Conservation (phyloP, 306 rosid species). For the Dicorynia guianensis region DNA sequence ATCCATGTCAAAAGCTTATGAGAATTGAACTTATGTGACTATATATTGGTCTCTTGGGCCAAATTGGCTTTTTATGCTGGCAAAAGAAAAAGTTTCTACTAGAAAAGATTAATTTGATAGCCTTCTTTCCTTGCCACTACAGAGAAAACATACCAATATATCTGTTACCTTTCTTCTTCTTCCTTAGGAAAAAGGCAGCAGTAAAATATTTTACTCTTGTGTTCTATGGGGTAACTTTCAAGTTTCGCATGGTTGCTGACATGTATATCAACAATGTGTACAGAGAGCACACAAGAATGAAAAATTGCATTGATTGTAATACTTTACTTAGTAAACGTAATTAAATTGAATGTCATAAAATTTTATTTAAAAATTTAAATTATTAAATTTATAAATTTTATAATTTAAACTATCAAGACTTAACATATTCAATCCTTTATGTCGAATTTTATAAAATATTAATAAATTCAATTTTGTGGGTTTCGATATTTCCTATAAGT, state of each 20-base stretch:
- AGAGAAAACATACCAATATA: not conserved
- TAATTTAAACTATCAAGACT: no score
- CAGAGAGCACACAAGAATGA: not conserved
- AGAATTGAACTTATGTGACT: slow-evolving; percentile 14
- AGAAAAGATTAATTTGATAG: not conserved
- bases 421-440: no score
- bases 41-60: slow-evolving; percentile 9
- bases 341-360: no score
- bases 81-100: slow-evolving; percentile 3
- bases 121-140: slow-evolving; percentile 12
- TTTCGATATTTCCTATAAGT: not conserved
- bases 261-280: slow-evolving; percentile 8
- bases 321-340: not conserved
- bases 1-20: slow-evolving; percentile 34
- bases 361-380: no score
- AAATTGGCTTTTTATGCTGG: slow-evolving; percentile 15
- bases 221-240: slow-evolving; percentile 17
- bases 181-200: not conserved
- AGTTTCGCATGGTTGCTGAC: slow-evolving; percentile 27
- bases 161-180: not conserved
- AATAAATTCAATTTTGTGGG: no score
- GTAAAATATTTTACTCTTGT: not conserved
- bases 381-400: no score
- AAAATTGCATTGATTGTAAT: not conserved
- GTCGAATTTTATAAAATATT: no score